Base-by-base conservation (phyloP, 1,284 basidiomycete species). In the Malassezia sp. region DNA sequence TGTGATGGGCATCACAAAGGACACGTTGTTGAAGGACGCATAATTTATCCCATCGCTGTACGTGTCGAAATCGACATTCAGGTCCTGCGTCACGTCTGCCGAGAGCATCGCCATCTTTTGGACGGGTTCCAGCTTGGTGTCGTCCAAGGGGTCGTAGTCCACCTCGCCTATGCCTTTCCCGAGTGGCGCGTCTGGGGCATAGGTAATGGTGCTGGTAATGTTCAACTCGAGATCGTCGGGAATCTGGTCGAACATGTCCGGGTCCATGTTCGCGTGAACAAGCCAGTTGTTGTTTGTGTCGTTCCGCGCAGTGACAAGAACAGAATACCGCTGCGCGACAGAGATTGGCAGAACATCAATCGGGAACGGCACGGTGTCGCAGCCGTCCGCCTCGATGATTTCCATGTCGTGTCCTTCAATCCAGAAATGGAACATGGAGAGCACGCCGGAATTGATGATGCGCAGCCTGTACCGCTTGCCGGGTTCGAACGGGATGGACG, bases 381-480 rank as follows among this genome's bases (percentile, higher is more conserved):
- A 40, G 17, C 40, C 40, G 61, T 95, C 89, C 22, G 80, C 84
- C 64, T 86, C 81, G 62, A 96, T 88, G 56, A 95, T 78, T 9
- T 77, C 73, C 85, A 93, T 90, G 26, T 68, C 78, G 68, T 95
- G 90, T 1, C 86, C 86, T 53, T 91, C 87, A 42, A 95, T 83
- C 79, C 81, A 60, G 27, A 60, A 49, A 30, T 56, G 45, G 45
- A 53, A 59, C 52, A 57, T 57, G 12, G 57, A 33, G 3, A 57
- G 60, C 26, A 73, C 71, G 34, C 78, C 75, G 35, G 78, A 83
- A 74, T 93, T 95, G 68, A 93, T 74, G 55, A 95, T 73, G 14
- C 85, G 75, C 41, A 82, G 72, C 30, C 75, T 81, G 81, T 79
- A 79, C 21, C 72, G 78, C 65, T 76, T 77, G 11, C 88, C 88